These are phyloP conservation scores for Arachis stenosperma DNA, from an alignment of 306 rosid genomes.

Conservation along the genomic window DNA sequence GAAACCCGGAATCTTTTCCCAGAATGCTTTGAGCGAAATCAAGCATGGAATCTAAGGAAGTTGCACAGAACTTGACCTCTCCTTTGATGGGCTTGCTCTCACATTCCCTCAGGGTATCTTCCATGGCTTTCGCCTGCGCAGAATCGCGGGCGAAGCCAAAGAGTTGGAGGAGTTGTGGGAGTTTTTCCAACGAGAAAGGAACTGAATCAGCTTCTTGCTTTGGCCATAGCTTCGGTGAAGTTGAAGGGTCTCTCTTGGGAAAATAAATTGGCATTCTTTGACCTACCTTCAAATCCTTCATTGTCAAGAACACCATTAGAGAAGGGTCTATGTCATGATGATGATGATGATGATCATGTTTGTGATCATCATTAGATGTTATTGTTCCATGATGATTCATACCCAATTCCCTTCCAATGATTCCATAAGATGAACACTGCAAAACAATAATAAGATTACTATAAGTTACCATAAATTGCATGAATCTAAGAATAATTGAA, in stretches of 20 bases:
- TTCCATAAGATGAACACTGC: conserved; percentile 46
- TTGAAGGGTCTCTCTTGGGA: conserved; percentile 67
- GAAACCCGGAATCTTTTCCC: conserved; percentile 35
- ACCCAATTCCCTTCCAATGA: conserved; percentile 35
- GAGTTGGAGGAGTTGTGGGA: conserved; percentile 51
- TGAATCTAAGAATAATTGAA: not conserved
- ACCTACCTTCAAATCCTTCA: conserved; percentile 56
- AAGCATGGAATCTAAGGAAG: conserved; percentile 78
- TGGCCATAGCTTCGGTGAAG: conserved; percentile 57
- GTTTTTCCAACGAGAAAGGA: conserved; percentile 63
- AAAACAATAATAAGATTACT: not conserved
- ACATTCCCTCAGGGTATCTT: conserved; percentile 59
- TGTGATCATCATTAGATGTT: conserved; percentile 20
- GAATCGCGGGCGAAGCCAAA: conserved; percentile 61
- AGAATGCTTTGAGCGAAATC: conserved; percentile 51
- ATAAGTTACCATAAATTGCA: not conserved
- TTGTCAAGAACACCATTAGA: conserved; percentile 67
- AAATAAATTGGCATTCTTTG: conserved; percentile 63
- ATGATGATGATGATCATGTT: conserved; percentile 34
- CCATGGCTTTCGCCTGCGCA: conserved; percentile 74
- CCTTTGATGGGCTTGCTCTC: conserved; percentile 68
- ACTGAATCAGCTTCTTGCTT: conserved; percentile 55
- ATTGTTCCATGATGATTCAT: conserved; percentile 17
- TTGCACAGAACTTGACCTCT: conserved; percentile 72
- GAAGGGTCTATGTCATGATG: conserved; percentile 54